A percentile compares a stretch with the other conserved stretches of the same genome.
phyloP scores from a whole-genome alignment of 1,139 yeast genomes.

The Arxiozyma slooffiae region DNA sequence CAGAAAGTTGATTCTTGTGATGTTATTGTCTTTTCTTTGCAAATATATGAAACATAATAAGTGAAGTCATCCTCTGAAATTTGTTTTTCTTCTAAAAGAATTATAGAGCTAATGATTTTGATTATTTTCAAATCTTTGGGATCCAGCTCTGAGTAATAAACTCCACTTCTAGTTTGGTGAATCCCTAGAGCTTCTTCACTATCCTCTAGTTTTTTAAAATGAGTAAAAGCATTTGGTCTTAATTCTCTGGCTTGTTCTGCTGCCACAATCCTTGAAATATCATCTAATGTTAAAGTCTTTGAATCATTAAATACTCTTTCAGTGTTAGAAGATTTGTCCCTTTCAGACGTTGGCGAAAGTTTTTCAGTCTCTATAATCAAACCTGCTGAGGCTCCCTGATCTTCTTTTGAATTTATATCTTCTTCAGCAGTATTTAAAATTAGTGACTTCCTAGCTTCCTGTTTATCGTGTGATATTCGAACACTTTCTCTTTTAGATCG shows the following conservation, averaged over 20 bases:
- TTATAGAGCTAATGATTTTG: slow-evolving; percentile 50
- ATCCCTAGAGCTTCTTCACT: slow-evolving; percentile 18
- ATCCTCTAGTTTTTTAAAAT: slow-evolving; percentile 28
- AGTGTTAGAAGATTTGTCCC: slow-evolving; percentile 3
- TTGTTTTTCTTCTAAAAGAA: slow-evolving; percentile 17
- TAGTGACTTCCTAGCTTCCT: slow-evolving; percentile 48
- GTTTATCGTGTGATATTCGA: slow-evolving; percentile 48
- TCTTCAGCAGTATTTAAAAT: slow-evolving; percentile 38
- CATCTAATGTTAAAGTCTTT: slow-evolving; percentile 83
- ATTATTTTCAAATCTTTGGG: slow-evolving; percentile 40
- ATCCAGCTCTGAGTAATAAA: slow-evolving; percentile 64
- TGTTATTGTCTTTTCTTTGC: slow-evolving; percentile 10
- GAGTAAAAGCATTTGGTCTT: slow-evolving; percentile 36
- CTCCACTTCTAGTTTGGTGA: slow-evolving; percentile 27
- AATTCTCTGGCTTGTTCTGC: slow-evolving; percentile 94
- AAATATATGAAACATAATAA: slow-evolving; percentile 12
- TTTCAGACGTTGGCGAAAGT: slow-evolving; percentile 1
- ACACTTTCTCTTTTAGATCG: slow-evolving; percentile 68
- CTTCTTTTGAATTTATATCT: slow-evolving; percentile 9
- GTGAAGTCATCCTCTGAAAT: slow-evolving; percentile 7
- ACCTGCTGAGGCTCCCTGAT: slow-evolving; percentile 6
- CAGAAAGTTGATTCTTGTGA: slow-evolving; percentile 40
- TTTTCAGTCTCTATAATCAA: slow-evolving; percentile 26
- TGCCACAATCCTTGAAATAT: slow-evolving; percentile 92
- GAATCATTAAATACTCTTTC: slow-evolving; percentile 69